phyloP scores from a whole-genome alignment of 352 stramenopile species.

The Phytophthora multivora region DNA sequence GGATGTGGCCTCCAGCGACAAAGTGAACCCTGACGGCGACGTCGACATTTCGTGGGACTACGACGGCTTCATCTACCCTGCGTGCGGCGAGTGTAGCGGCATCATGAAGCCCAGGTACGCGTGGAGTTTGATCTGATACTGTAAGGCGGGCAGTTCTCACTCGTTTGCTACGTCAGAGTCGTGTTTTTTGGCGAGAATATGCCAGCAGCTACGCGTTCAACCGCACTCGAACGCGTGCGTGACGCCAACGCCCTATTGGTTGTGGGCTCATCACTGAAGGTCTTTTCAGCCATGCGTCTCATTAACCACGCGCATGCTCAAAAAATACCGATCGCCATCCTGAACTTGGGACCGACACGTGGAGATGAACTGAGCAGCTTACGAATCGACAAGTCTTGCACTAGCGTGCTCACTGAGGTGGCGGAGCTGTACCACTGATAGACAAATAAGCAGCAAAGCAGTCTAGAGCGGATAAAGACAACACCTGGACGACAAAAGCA shows the following conservation, averaged over 20 bases:
- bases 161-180: conserved; percentile 53
- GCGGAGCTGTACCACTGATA: conserved; percentile 33
- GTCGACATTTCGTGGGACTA: conserved; percentile 89
- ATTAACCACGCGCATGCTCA: conserved; percentile 73
- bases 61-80: conserved; percentile 80
- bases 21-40: conserved; percentile 92
- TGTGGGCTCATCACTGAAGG: conserved; percentile 93
- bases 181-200: conserved; percentile 98
- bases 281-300: conserved; percentile 95
- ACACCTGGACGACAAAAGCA: conserved; percentile 14
- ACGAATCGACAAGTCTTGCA: conserved; percentile 72
- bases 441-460: conserved; percentile 6
- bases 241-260: conserved; percentile 91
- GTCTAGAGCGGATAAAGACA: neutral
- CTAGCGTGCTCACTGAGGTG: conserved; percentile 51
- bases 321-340: conserved; percentile 79
- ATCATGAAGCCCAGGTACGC: conserved; percentile 78
- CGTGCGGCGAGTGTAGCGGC: conserved; percentile 76
- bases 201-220: conserved; percentile 72
- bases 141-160: neutral
- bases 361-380: conserved; percentile 81
- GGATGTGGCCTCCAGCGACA: conserved; percentile 78
- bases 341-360: conserved; percentile 90
- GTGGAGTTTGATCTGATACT: too few relatives aligned
- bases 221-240: conserved; percentile 73